Percentiles rank a stretch among this genome's conserved stretches.
Conservation (phyloP, 331 rosid species). For the Cydonia oblonga region DNA sequence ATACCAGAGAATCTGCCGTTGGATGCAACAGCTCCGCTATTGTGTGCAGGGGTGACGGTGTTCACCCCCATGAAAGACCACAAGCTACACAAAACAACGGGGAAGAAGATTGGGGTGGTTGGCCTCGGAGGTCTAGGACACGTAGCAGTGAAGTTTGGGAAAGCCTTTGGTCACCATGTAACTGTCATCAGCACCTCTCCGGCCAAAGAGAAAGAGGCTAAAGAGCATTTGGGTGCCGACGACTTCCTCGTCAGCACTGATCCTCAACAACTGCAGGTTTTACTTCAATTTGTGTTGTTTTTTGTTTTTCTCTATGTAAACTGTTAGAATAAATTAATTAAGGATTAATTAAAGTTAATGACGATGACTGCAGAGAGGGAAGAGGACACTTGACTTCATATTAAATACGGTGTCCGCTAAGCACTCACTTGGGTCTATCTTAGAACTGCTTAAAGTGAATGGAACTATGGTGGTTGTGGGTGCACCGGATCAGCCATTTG, state of each 20-base stretch:
- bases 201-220: conserved; percentile 52
- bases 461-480: conserved; percentile 56
- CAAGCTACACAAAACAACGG: conserved; percentile 18
- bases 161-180: conserved; percentile 70
- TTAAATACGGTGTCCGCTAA: conserved; percentile 53
- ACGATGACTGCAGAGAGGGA: conserved; percentile 7
- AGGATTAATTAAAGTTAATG: neutral
- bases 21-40: conserved; percentile 60
- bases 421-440: conserved; percentile 37
- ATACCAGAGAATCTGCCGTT: conserved; percentile 42
- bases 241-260: conserved; percentile 50
- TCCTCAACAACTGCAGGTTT: conserved; percentile 31
- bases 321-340: neutral
- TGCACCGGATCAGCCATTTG: conserved; percentile 54
- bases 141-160: conserved; percentile 62
- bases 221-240: conserved; percentile 48
- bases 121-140: conserved; percentile 80
- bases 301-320: neutral
- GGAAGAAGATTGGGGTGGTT: conserved; percentile 54
- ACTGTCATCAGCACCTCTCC: conserved; percentile 72
- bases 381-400: conserved; percentile 42
- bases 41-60: conserved; percentile 67
- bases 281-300: neutral
- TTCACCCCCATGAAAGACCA: conserved; percentile 54
- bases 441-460: conserved; percentile 56